Conservation (phyloP, 148 eudicot genomes). For the Vaccinium corymbosum region DNA sequence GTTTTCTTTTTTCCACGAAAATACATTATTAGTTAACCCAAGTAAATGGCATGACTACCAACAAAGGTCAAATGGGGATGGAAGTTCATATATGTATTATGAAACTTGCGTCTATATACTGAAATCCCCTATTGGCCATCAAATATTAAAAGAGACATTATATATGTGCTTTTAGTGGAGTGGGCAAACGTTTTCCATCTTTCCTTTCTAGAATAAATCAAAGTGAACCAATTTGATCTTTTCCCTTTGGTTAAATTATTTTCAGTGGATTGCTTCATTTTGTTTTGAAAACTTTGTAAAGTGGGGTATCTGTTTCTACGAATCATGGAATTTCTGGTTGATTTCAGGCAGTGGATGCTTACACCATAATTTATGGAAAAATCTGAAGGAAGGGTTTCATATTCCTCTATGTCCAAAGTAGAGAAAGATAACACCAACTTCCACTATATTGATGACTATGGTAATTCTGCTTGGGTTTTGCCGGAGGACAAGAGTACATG, state of each 20-base stretch:
- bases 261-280: background rate
- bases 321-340: constrained; percentile 17
- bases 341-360: constrained; percentile 5
- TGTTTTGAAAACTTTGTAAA: background rate
- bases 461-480: constrained; percentile 49
- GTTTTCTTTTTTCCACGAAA: background rate
- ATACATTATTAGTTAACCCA: background rate
- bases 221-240: background rate
- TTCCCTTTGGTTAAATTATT: background rate
- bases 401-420: constrained; percentile 59
- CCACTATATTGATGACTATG: constrained; percentile 48
- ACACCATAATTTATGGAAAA: constrained; percentile 43
- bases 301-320: background rate
- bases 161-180: background rate
- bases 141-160: background rate
- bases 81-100: background rate
- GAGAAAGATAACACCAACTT: constrained; percentile 45
- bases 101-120: background rate
- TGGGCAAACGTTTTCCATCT: background rate
- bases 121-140: background rate
- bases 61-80: background rate
- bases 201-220: background rate
- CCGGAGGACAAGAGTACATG: constrained; percentile 32
- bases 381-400: constrained; percentile 51
- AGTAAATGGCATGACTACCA: background rate